Percentiles rank a stretch among this genome's conserved stretches.
phyloP scores from a whole-genome alignment of 176 grass and related monocot genomes.

The Carex kokanica region DNA sequence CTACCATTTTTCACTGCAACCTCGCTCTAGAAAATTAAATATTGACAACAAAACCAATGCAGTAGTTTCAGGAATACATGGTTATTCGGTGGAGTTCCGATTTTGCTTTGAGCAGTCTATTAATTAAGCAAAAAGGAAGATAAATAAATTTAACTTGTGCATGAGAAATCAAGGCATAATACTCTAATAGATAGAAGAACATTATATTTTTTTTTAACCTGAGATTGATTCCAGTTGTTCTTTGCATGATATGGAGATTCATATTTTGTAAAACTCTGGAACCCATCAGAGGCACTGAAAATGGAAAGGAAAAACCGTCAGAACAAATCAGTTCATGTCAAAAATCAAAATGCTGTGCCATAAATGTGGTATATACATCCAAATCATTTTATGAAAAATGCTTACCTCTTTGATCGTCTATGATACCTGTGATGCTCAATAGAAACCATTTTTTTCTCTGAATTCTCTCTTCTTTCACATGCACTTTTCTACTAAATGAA shows the following conservation, averaged over 20 bases:
- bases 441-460: background rate
- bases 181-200: background rate
- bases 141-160: background rate
- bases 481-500: background rate
- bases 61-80: slow-evolving; percentile 47
- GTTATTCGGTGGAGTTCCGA: slow-evolving; percentile 43
- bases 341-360: background rate
- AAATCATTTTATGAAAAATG: background rate
- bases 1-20: background rate
- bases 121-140: slow-evolving; percentile 1
- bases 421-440: background rate
- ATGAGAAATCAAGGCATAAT: background rate
- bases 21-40: background rate
- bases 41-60: background rate
- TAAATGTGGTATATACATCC: background rate
- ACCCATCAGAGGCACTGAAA: slow-evolving; percentile 18
- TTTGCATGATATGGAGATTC: background rate
- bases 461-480: background rate
- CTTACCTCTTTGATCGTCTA: slow-evolving; percentile 24
- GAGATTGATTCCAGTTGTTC: background rate
- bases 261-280: background rate
- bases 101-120: slow-evolving; percentile 23
- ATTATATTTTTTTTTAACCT: background rate
- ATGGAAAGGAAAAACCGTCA: background rate
- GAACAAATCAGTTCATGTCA: background rate